phyloP scores from a whole-genome alignment of 208 protist species.

The Kentomonas sorsogonicus region DNA sequence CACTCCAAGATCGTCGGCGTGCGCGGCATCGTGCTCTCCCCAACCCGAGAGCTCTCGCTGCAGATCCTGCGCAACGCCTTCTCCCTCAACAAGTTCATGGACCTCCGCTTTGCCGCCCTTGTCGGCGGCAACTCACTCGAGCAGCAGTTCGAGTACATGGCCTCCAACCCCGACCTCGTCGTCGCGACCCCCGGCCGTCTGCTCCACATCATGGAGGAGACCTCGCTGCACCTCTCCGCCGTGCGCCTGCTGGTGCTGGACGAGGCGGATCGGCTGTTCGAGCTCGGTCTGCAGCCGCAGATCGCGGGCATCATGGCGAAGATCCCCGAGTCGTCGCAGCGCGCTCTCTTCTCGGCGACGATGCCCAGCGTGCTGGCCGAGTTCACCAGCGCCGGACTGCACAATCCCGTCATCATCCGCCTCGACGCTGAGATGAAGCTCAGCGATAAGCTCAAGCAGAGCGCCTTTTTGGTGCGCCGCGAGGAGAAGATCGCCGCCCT shows the following conservation, averaged over 20 bases:
- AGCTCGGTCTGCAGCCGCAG: constrained; percentile 96
- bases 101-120: constrained; percentile 91
- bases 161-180: constrained; percentile 97
- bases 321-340: constrained; percentile 93
- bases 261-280: constrained; percentile 99
- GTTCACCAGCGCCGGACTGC: constrained; percentile 96
- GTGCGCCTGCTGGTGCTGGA: constrained; percentile 98
- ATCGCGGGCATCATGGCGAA: constrained; percentile 94
- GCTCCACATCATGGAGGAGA: constrained; percentile 95
- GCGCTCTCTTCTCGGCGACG: constrained; percentile 97
- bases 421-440: constrained; percentile 97
- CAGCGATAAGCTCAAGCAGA: constrained; percentile 92
- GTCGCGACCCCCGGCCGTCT: constrained; percentile 99
- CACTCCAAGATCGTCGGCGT: constrained; percentile 93
- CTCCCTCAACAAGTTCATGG: constrained; percentile 91
- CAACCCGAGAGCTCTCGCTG: constrained; percentile 97
- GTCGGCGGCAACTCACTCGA: constrained; percentile 97
- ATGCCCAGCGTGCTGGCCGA: constrained; percentile 96
- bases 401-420: constrained; percentile 95
- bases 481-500: constrained; percentile 95
- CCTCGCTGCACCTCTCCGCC: constrained; percentile 85
- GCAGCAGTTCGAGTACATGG: constrained; percentile 95
- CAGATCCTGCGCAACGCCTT: constrained; percentile 96
- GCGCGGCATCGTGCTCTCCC: constrained; percentile 96
- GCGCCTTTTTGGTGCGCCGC: constrained; percentile 90